Evolutionary conservation across 208 protist genomes (phyloP), one percentile per base, ranked within the genome.

Genomic region (Endotrypanum monterogeii): DNA sequence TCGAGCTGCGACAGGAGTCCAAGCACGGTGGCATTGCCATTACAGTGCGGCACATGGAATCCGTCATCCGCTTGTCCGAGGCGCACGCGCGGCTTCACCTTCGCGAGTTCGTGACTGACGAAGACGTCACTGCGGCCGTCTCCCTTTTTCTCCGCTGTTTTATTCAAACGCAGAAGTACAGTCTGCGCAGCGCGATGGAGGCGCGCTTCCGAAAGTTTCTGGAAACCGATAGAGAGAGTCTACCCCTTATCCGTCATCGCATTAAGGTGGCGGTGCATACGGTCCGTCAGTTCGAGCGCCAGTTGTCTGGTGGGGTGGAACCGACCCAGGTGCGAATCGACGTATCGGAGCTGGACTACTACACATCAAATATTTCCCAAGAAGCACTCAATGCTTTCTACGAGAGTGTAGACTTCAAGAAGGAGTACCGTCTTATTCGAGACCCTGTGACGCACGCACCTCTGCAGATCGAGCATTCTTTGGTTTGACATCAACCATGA

Each of bases 11-110:
- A 58, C 84, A 96, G 73, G 98, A 99, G 77, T 91, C 91, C 18
- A 91, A 90, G 79, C 91, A 95, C 60, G 95, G 96, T 55, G 98
- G 98, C 65, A 93, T 99, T 16, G 83, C 96, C 5, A 99, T 99
- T 79, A 99, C 98, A 1, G 98, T 99, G 63, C 93, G 99, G 37
- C 98, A 99, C 83, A 92, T 99, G 71, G 99, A 99, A 91, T 99
- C 98, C 0, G 96, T 99, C 39, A 96, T 99, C 52, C 94, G 99
- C 62, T 94, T 99, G 57, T 89, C 98, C 20, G 98, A 99, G 90
- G 98, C 98, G 0, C 95, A 99, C 81, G 99, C 99, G 1, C 89
- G 96, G 52, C 93, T 99, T 85, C 98, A 99, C 78, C 89, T 99
- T 41, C 91, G 98, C 41, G 93, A 99, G 73, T 96, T 94, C 76